Evolutionary conservation across 441 rosid genomes (phyloP), one percentile per base, ranked within the genome.

Genomic region (Brassica hybrid): DNA sequence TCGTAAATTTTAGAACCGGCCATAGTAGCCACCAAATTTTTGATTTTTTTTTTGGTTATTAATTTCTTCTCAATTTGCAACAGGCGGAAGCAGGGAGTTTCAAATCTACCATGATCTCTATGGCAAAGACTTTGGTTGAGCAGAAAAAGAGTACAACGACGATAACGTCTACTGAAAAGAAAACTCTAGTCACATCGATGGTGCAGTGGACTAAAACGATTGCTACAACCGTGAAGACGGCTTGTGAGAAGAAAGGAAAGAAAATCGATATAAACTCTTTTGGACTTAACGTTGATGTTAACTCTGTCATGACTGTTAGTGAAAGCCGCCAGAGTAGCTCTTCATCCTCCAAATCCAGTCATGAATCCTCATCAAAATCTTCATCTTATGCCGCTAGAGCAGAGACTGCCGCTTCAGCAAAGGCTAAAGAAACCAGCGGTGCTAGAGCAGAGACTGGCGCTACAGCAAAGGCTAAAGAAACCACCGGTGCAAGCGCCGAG

Each of bases 111-210:
- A 32, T 79, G 36, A 6, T 74, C 11, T 21, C 57, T 2, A 69
- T 79, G 82, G 82, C 65, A 34, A 75, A 75, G 75, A 79, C 76
- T 8, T 71, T 79, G 68, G 17, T 75, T 14, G 69, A 60, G 54
- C 48, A 65, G 62, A 75, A 70, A 43, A 69, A 58, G 38, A 79
- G 13, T 57, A 8, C 76, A 70, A 2, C 9, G 7, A 1, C 41
- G 30, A 56, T 79, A 56, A 56, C 79, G 1, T 2, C 9, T 1
- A 14, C 30, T 1, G 50, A 75, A 23, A 75, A 59, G 76, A 70
- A 70, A 60, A 48, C 14, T 5, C 38, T 75, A 5, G 17, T 48
- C 19, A 18, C 3, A 0, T 7, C 34, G 34, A 79, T 79, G 72
- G 65, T 65, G 34, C 50, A 65, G 62, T 79, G 82, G 79, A 65